phyloP scores from a whole-genome alignment of 1,284 basidiomycete genomes.

The Trichosporon asahii region DNA sequence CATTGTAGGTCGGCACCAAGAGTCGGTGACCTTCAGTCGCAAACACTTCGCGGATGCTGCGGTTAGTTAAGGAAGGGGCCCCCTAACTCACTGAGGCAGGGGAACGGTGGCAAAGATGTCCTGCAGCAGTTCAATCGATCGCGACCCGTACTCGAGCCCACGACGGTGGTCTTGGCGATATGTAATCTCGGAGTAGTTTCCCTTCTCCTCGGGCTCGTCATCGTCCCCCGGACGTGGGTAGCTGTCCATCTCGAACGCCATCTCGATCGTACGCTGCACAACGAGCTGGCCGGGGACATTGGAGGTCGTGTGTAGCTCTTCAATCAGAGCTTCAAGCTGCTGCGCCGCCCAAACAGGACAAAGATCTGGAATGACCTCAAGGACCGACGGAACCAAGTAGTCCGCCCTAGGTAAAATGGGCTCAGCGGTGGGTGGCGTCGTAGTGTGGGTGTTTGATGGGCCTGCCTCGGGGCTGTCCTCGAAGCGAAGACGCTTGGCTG shows the following conservation, averaged over 20 bases:
- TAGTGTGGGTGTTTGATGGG: neutral
- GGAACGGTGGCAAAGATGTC: conserved; percentile 21
- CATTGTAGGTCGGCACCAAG: conserved; percentile 36
- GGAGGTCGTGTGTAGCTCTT: conserved; percentile 16
- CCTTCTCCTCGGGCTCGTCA: conserved; percentile 16
- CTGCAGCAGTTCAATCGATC: conserved; percentile 5
- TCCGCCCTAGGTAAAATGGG: conserved; percentile 19
- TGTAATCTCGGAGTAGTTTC: conserved; percentile 21
- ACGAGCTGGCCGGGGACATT: conserved; percentile 20
- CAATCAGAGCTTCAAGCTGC: conserved; percentile 12
- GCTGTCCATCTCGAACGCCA: conserved; percentile 33
- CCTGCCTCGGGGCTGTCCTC: neutral
- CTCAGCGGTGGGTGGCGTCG: neutral
- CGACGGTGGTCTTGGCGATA: conserved; percentile 21
- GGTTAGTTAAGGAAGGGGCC: neutral
- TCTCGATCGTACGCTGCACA: conserved; percentile 26
- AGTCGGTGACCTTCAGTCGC: conserved; percentile 10
- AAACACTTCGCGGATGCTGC: conserved; percentile 30
- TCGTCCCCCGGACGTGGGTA: conserved; percentile 34
- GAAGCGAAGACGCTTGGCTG: neutral
- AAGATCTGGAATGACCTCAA: conserved; percentile 45
- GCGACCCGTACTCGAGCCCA: neutral
- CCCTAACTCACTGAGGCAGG: neutral
- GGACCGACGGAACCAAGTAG: conserved; percentile 32
- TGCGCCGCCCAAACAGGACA: conserved; percentile 29